These are phyloP conservation scores for Wickerhamiella azymoides DNA, from an alignment of 805 yeast species.

Conservation along the genomic window DNA sequence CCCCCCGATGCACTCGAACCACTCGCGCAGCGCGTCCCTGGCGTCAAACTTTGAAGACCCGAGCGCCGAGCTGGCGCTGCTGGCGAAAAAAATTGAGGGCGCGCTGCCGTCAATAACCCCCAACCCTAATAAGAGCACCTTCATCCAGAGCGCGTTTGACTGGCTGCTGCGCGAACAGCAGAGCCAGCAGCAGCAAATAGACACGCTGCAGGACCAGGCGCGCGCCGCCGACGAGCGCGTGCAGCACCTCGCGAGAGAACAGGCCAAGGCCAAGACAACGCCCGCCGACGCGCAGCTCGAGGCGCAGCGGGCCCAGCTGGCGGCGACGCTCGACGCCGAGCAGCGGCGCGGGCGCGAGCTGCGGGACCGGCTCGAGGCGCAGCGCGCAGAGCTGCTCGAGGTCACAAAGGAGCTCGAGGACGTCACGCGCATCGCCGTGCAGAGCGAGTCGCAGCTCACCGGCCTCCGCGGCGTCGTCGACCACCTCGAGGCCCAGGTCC, in stretches of 20 bases:
- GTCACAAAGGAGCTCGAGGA: constrained; percentile 25
- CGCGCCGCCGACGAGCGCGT: constrained; percentile 14
- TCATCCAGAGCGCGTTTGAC: constrained; percentile 13
- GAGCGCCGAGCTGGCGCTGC: constrained; percentile 9
- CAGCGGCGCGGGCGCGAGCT: constrained; percentile 18
- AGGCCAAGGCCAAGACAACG: constrained; percentile 1
- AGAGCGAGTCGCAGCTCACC: constrained; percentile 23
- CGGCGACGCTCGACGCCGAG: constrained; percentile 12
- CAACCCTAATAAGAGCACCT: constrained; percentile 12
- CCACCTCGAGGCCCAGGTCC: constrained; percentile 20
- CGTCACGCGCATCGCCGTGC: constrained; percentile 26
- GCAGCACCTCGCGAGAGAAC: background rate
- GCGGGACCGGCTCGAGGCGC: constrained; percentile 21
- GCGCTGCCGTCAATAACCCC: constrained; percentile 14
- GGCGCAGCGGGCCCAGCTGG: constrained; percentile 3
- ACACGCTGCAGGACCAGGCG: constrained; percentile 14
- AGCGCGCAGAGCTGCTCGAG: constrained; percentile 22
- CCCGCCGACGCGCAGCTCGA: constrained; percentile 3
- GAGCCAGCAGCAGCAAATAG: constrained; percentile 11
- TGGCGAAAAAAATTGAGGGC: constrained; percentile 10
- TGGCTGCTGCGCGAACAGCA: constrained; percentile 12
- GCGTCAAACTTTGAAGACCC: background rate
- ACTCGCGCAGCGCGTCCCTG: constrained; percentile 1
- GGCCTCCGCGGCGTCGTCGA: constrained; percentile 11
- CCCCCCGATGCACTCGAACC: constrained; percentile 2